Percentiles rank a stretch among this genome's conserved stretches.
phyloP scores from a whole-genome alignment of 306 rosid species.

The Dryas drummondii region DNA sequence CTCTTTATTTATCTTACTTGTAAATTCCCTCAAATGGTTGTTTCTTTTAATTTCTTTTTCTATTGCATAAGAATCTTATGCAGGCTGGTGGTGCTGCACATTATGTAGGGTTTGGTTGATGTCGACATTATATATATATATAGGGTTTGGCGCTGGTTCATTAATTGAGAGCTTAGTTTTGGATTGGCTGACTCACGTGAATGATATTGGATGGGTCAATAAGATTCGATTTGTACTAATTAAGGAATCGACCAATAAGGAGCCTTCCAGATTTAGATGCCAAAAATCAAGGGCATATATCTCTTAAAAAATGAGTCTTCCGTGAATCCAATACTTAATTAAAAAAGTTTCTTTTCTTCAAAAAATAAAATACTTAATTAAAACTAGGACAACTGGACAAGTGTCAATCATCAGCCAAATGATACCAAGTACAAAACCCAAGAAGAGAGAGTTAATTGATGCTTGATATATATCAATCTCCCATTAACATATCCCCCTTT shows the following conservation, averaged over 20 bases:
- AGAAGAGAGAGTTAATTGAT: neutral
- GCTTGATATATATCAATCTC: neutral
- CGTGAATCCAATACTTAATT: constrained; percentile 2
- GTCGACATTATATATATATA: too few species aligned
- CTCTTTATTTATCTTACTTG: too few species aligned
- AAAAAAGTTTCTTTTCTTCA: too few species aligned
- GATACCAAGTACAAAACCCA: neutral
- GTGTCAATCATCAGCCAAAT: neutral
- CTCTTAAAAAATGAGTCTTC: neutral
- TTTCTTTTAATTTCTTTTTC: too few species aligned
- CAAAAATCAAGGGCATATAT: constrained; percentile 25
- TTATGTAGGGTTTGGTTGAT: too few species aligned
- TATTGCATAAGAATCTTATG: too few species aligned
- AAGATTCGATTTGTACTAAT: constrained; percentile 8
- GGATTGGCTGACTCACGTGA: constrained; percentile 35
- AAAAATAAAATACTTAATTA: too few species aligned
- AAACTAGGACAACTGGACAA: too few species aligned
- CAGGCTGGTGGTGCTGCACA: too few species aligned
- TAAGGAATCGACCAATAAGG: constrained; percentile 8
- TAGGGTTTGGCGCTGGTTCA: too few species aligned
- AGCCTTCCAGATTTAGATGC: constrained; percentile 15
- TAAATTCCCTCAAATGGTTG: too few species aligned
- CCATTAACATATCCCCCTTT: neutral
- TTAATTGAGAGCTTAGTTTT: too few species aligned
- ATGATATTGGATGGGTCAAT: constrained; percentile 3